Evolutionary conservation across 495 filamentous ascomycete genomes (phyloP).

Genomic region (Neurospora sp.): DNA sequence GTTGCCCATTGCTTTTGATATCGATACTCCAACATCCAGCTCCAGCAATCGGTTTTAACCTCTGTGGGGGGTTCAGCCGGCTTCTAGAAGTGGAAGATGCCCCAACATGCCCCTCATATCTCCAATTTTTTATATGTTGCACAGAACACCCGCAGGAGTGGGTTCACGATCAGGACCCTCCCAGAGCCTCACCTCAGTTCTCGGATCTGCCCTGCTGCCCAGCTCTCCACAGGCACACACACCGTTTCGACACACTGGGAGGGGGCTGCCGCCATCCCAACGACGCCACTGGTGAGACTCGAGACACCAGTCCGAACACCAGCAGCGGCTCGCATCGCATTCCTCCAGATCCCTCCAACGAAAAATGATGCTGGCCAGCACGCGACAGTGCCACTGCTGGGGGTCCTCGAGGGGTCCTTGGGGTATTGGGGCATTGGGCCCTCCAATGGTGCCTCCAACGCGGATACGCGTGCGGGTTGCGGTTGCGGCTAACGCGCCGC

Average conservation of each 20-base stretch:
- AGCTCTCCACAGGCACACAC: slow-evolving; percentile 16
- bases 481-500: not conserved
- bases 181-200: slow-evolving; percentile 26
- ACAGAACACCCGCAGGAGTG: slow-evolving; percentile 30
- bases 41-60: not conserved
- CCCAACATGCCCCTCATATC: slow-evolving; percentile 19
- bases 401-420: not conserved
- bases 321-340: not conserved
- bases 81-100: slow-evolving; percentile 14
- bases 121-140: slow-evolving; percentile 25
- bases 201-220: slow-evolving; percentile 17
- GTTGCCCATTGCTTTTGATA: slow-evolving; percentile 5
- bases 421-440: not conserved
- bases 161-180: slow-evolving; percentile 30
- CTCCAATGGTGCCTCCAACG: not conserved
- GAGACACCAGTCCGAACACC: not conserved
- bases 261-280: slow-evolving; percentile 18
- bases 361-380: not conserved
- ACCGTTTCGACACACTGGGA: slow-evolving; percentile 13
- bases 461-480: not conserved
- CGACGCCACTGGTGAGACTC: slow-evolving; percentile 10
- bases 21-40: slow-evolving; percentile 1
- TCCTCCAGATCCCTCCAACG: not conserved
- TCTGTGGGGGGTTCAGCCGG: not conserved
- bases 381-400: not conserved